Conservation (phyloP, 768 basidiomycete species). For the Tulasnella sp. region DNA sequence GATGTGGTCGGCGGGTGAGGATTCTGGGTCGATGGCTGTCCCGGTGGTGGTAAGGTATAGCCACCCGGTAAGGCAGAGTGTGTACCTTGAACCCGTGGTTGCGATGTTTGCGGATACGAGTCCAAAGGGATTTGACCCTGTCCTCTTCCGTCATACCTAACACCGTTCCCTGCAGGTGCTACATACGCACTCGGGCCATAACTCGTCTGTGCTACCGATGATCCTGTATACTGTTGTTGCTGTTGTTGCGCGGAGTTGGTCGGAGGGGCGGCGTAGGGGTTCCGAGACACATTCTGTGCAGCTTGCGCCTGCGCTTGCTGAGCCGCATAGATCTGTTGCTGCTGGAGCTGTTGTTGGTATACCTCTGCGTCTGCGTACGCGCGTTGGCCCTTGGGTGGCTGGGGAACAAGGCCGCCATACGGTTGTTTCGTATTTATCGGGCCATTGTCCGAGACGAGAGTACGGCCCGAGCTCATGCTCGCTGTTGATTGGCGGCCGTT, state of each 20-base stretch:
- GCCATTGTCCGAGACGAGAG: not conserved
- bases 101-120: not conserved
- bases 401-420: slow-evolving; percentile 85
- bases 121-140: slow-evolving; percentile 5
- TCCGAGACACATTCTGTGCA: slow-evolving; percentile 56
- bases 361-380: slow-evolving; percentile 86
- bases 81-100: slow-evolving; percentile 16
- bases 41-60: slow-evolving; percentile 24
- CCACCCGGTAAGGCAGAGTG: too few relatives aligned
- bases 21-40: slow-evolving; percentile 23
- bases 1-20: slow-evolving; percentile 53
- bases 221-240: slow-evolving; percentile 15
- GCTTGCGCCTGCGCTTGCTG: slow-evolving; percentile 61
- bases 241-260: slow-evolving; percentile 14
- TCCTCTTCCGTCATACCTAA: not conserved
- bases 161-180: slow-evolving; percentile 13
- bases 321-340: slow-evolving; percentile 78
- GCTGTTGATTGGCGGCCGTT: not conserved
- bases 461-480: not conserved
- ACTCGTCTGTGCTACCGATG: slow-evolving; percentile 13
- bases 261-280: slow-evolving; percentile 54
- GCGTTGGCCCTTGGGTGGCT: slow-evolving; percentile 74
- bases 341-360: slow-evolving; percentile 89
- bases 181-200: slow-evolving; percentile 22
- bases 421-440: slow-evolving; percentile 67